Evolutionary conservation across 1,284 basidiomycete species (phyloP), one percentile per base, ranked within the genome.

Genomic region (Irpex sp.): DNA sequence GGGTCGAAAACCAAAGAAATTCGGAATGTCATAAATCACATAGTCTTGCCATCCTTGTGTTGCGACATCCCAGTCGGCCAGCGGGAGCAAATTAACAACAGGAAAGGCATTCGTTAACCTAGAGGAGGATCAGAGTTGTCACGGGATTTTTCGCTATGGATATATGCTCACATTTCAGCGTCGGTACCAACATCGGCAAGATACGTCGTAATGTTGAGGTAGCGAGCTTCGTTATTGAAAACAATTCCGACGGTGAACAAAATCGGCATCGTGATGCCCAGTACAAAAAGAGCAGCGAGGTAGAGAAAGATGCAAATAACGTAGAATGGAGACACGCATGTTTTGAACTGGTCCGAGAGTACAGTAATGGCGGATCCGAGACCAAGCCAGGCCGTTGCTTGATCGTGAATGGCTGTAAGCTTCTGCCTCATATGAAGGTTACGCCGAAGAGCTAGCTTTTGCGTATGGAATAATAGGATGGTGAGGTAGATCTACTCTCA

Each of bases 351-450:
- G 40, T 57, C 44, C 54, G 11, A 49, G 8, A 61, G 40, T 8
- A 51, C 49, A 19, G 40, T 19, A 34, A 52, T 13, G 19, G 60
- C 47, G 5, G 60, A 56, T 15, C 63, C 60, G 11, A 64, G 49
- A 5, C 60, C 61, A 13, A 65, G 62, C 61, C 64, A 65, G 2
- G 64, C 58, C 1, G 36, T 8, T 5, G 61, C 60, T 47, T 65
- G 62, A 21, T 65, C 64, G 57, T 65, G 64, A 26, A 65, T 40
- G 6, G 64, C 54, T 5, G 64, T 61, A 31, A 63, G 64, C 7
- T n/a, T 38, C 62, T 65, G 64, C 26, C 47, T 19, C 13, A 60
- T 21, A 36, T 65, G 62, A 15, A 63, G 62, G 36, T 61, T 62
- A 3, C 59, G 61, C n/a, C 56, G 44, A n/a, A 65, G 56, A 4